A percentile compares a stretch with the other conserved stretches of the same genome.
phyloP scores from a whole-genome alignment of 345 rosid species.

The Cochlearia excelsa region DNA sequence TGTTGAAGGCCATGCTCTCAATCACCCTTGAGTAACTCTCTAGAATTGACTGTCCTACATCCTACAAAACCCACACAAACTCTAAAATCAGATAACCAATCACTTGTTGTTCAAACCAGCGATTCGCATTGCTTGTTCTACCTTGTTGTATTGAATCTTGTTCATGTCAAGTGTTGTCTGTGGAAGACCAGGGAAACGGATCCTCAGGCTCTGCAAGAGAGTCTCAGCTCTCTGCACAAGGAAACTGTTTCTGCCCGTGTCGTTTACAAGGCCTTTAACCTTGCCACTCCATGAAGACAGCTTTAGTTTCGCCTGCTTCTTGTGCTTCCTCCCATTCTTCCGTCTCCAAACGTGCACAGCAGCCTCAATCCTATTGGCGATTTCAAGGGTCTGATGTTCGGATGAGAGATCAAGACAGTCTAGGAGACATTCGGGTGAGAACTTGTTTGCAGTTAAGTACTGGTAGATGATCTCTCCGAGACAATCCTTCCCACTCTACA shows the following conservation, averaged over 20 bases:
- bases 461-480: conserved; percentile 82
- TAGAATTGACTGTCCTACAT: conserved; percentile 93
- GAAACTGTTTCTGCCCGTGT: conserved; percentile 48
- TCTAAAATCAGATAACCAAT: neutral
- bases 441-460: conserved; percentile 67
- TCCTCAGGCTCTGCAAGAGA: conserved; percentile 67
- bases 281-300: conserved; percentile 83
- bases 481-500: conserved; percentile 77
- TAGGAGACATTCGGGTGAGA: conserved; percentile 79
- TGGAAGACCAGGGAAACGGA: conserved; percentile 86
- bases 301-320: conserved; percentile 42
- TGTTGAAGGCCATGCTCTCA: conserved; percentile 98
- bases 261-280: conserved; percentile 79
- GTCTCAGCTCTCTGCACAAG: conserved; percentile 78
- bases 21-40: conserved; percentile 98
- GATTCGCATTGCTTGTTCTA: conserved; percentile 5
- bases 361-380: conserved; percentile 81
- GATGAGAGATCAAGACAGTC: conserved; percentile 87
- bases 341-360: conserved; percentile 79
- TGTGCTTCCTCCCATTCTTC: conserved; percentile 51
- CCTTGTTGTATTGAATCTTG: conserved; percentile 95
- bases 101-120: neutral
- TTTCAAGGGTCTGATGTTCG: conserved; percentile 79
- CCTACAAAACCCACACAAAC: conserved; percentile 46
- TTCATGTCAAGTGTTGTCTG: conserved; percentile 92